phyloP scores from a whole-genome alignment of 2,329 filamentous ascomycete genomes.

The Daldinia sp. region DNA sequence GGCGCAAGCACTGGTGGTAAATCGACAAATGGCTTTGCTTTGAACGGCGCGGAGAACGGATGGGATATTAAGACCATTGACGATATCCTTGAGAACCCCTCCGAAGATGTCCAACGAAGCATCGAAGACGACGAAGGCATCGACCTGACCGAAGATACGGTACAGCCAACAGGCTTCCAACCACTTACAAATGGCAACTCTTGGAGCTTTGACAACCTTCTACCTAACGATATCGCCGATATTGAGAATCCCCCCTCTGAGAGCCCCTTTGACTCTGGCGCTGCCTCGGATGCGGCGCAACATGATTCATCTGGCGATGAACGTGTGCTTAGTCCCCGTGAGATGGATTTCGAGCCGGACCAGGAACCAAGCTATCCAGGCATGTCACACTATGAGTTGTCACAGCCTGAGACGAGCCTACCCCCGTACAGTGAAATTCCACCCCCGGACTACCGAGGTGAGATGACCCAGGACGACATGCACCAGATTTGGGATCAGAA shows the following conservation, averaged over 20 bases:
- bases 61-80: conserved; percentile 39
- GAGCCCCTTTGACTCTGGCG: conserved; percentile 47
- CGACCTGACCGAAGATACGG: conserved; percentile 54
- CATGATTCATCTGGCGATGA: conserved; percentile 55
- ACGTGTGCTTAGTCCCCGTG: conserved; percentile 47
- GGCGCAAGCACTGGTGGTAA: conserved; percentile 70
- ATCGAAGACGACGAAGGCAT: conserved; percentile 64
- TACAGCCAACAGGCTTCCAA: conserved; percentile 44
- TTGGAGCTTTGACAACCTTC: conserved; percentile 63
- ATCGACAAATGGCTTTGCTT: conserved; percentile 43
- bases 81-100: conserved; percentile 36
- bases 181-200: conserved; percentile 46
- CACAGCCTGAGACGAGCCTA: conserved; percentile 36
- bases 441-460: conserved; percentile 35
- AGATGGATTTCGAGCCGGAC: conserved; percentile 42
- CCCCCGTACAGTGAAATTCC: conserved; percentile 42
- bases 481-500: conserved; percentile 54
- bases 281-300: conserved; percentile 55
- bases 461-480: conserved; percentile 49
- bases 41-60: conserved; percentile 23
- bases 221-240: conserved; percentile 50
- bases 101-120: conserved; percentile 55
- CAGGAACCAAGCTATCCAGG: conserved; percentile 45
- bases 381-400: conserved; percentile 49
- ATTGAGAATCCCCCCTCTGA: conserved; percentile 45